These are phyloP conservation scores for Anaeromyces robustus DNA, from an alignment of 192 early-diverging fungal species.

Conservation along the genomic window DNA sequence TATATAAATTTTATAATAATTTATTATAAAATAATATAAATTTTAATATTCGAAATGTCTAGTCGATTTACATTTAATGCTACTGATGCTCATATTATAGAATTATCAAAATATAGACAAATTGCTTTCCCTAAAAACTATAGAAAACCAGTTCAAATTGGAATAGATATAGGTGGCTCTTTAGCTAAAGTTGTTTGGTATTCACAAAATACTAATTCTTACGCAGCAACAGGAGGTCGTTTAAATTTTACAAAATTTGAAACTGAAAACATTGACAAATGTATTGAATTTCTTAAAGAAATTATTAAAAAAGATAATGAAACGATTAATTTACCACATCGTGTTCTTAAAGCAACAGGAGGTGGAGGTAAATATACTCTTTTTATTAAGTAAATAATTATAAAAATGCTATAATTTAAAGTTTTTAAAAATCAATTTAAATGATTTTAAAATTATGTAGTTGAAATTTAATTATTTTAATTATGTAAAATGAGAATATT, in stretches of 20 bases:
- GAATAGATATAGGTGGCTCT: constrained; percentile 20
- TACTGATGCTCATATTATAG: background rate
- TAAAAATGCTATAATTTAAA: too few relatives aligned
- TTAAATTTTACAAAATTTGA: constrained; percentile 89
- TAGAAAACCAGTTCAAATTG: background rate
- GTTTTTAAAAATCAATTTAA: too few relatives aligned
- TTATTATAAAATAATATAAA: too few relatives aligned
- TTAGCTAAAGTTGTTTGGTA: constrained; percentile 48
- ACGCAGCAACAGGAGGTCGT: constrained; percentile 45
- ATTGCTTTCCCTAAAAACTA: background rate
- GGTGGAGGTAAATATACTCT: background rate
- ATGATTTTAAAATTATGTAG: too few relatives aligned
- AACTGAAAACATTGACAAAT: constrained; percentile 78
- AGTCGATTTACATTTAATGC: background rate
- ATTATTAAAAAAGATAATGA: background rate
- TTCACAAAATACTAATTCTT: constrained; percentile 14
- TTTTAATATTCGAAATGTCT: background rate
- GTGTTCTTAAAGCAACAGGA: background rate
- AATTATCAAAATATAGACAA: background rate
- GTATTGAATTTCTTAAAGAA: constrained; percentile 63
- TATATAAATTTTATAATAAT: too few relatives aligned
- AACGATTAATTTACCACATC: background rate
- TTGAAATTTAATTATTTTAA: too few relatives aligned
- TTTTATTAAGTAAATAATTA: too few relatives aligned
- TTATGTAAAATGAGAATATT: too few relatives aligned